Base-by-base conservation (phyloP, 805 yeast genomes). In the Suhomyces faveliae region DNA sequence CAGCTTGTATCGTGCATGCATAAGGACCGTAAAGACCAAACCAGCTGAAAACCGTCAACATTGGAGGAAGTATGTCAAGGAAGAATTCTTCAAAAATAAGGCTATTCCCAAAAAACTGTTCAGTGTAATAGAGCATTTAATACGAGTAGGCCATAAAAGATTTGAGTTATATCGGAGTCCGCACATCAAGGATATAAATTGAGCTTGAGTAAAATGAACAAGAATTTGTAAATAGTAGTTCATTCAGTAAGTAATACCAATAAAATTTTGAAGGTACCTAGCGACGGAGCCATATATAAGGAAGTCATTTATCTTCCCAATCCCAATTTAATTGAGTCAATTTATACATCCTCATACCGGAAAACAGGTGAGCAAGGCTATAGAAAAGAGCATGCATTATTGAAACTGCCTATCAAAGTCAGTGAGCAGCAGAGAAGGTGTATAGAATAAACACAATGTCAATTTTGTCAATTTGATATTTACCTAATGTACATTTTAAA, bases 71-170 rank as follows among this genome's bases (percentile, higher is more conserved):
- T 86, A 73, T 58, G 65, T 81, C 3, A 76, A 84, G 44, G 55
- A 55, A n/a, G 92, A 89, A 60, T 92, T 91, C 63, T 68, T 60
- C 12, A 81, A 81, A 55, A 73, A 83, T 61, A 68, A 73, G 43
- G 56, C 63, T 24, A 66, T 91, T 9, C 81, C 86, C 30, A 84
- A 86, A 63, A 85, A 87, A 56, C 96, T 89, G 54, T 91, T 91
- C 63, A 76, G 85, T 39, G 86, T 96, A 0, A 82, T 91, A 39
- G 98, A 91, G 62, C 90, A 91, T 66, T 72, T 92, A 33, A 65
- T 91, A 35, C 73, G 98, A 49, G 76, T 78, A 3, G 98, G 98
- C 3, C 74, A 78, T 51, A 81, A 84, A 59, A 74, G 86, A 58
- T 73, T 78, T 43, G 95, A 89, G 52, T 79, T 84, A 80, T 87